Percentiles rank a stretch among this genome's conserved stretches.
phyloP scores from a whole-genome alignment of 345 rosid genomes.

The Euphorbia peplus region DNA sequence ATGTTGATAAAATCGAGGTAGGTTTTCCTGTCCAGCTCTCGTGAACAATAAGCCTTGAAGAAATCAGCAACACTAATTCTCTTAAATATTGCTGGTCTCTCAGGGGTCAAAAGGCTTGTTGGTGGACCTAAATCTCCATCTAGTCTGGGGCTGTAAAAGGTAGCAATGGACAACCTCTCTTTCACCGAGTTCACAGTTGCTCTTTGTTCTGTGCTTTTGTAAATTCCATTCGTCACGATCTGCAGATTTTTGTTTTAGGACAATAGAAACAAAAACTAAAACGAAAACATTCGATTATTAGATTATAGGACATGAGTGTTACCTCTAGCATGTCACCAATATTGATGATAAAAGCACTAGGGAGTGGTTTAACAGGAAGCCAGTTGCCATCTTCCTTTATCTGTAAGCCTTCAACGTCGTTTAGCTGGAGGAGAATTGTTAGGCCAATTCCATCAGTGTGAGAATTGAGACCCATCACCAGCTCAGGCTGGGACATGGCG shows the following conservation, averaged over 20 bases:
- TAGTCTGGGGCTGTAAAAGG: conserved; percentile 17
- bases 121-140: conserved; percentile 22
- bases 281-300: too few relatives aligned
- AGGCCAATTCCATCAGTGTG: conserved; percentile 19
- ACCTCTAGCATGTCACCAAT: conserved; percentile 22
- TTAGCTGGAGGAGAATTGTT: conserved; percentile 21
- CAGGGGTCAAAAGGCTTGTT: conserved; percentile 5
- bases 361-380: conserved; percentile 17
- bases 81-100: conserved; percentile 10
- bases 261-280: not conserved
- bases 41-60: not conserved
- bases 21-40: conserved; percentile 13
- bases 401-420: conserved; percentile 1
- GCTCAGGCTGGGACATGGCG: conserved; percentile 27
- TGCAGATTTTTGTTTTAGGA: not conserved
- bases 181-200: conserved; percentile 16
- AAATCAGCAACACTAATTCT: conserved; percentile 14
- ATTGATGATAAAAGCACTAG: conserved; percentile 23
- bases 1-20: conserved; percentile 16
- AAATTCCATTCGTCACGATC: conserved; percentile 25
- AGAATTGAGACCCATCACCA: conserved; percentile 18
- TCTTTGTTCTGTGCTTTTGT: conserved; percentile 20
- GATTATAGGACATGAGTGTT: not conserved
- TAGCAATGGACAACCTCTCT: conserved; percentile 24
- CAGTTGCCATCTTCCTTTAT: conserved; percentile 9